Evolutionary conservation across 2,329 filamentous ascomycete species (phyloP).

Genomic region (Fusarium tanahbumbuense): DNA sequence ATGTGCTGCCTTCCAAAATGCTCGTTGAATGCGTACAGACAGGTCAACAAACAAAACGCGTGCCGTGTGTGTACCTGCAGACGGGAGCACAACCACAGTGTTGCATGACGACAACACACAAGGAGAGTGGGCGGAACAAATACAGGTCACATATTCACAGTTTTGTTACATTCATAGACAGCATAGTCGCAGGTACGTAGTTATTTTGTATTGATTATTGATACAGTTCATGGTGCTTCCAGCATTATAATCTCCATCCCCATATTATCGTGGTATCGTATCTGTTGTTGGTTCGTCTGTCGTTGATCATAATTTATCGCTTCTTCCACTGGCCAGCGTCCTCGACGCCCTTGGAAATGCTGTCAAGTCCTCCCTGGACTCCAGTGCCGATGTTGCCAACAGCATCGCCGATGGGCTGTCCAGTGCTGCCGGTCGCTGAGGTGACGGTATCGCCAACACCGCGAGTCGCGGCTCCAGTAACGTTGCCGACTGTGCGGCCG

Average conservation of each 20-base stretch:
- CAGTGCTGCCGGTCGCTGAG: slow-evolving; percentile 64
- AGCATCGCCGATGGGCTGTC: slow-evolving; percentile 66
- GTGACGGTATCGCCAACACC: slow-evolving; percentile 68
- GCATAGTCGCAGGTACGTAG: not conserved
- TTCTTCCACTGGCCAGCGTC: slow-evolving; percentile 69
- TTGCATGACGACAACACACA: not conserved
- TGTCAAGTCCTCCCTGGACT: slow-evolving; percentile 62
- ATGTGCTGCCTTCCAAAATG: too few relatives aligned
- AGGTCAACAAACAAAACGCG: not conserved
- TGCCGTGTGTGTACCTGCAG: not conserved
- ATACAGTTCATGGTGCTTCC: not conserved
- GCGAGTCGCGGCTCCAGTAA: slow-evolving; percentile 64
- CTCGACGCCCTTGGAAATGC: slow-evolving; percentile 66
- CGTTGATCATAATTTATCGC: slow-evolving; percentile 26
- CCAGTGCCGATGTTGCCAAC: slow-evolving; percentile 65
- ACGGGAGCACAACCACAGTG: not conserved
- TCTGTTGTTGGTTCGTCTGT: not conserved
- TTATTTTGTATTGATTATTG: not conserved
- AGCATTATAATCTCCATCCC: slow-evolving; percentile 13
- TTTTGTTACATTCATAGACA: not conserved
- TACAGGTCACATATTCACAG: not conserved
- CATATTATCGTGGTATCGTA: not conserved
- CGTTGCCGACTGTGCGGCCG: slow-evolving; percentile 54
- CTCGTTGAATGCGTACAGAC: too few relatives aligned
- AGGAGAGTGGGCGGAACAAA: too few relatives aligned